Evolutionary conservation across 2,329 filamentous ascomycete genomes (phyloP).

Genomic region (Ceratocystis cacaofunesta): DNA sequence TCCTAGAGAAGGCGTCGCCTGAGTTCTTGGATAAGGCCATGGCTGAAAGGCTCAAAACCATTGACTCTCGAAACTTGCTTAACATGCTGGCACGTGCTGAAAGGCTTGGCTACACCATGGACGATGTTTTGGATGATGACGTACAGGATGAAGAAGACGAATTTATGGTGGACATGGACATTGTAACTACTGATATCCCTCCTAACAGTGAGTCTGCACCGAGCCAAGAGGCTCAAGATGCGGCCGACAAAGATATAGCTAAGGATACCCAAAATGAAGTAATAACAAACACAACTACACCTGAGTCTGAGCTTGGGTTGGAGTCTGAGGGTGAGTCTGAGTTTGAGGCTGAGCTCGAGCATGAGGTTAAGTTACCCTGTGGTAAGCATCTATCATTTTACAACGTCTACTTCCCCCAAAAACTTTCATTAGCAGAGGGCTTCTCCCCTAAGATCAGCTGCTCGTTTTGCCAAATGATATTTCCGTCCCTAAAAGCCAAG

Average conservation of each 20-base stretch:
- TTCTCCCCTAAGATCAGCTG: constrained; percentile 12
- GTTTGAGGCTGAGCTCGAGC: no score
- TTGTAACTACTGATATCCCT: constrained; percentile 8
- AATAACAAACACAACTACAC: background rate
- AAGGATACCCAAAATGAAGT: no score
- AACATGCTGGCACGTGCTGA: constrained; percentile 42
- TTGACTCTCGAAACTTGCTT: constrained; percentile 38
- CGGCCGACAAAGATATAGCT: background rate
- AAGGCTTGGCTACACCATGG: constrained; percentile 35
- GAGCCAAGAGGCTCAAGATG: background rate
- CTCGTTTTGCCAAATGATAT: constrained; percentile 18
- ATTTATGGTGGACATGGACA: constrained; percentile 16
- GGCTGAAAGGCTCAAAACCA: constrained; percentile 37
- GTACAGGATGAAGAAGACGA: constrained; percentile 35
- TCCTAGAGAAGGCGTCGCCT: constrained; percentile 34
- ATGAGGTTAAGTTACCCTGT: background rate
- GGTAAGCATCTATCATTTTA: background rate
- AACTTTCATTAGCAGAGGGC: background rate
- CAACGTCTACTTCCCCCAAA: background rate
- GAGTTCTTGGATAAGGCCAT: constrained; percentile 38
- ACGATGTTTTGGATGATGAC: constrained; percentile 13
- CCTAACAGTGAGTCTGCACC: background rate
- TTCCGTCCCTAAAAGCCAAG: constrained; percentile 11
- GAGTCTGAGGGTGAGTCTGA: no score
- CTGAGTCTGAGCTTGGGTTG: no score